phyloP scores from a whole-genome alignment of 495 filamentous ascomycete genomes.

The Tuber indicum region DNA sequence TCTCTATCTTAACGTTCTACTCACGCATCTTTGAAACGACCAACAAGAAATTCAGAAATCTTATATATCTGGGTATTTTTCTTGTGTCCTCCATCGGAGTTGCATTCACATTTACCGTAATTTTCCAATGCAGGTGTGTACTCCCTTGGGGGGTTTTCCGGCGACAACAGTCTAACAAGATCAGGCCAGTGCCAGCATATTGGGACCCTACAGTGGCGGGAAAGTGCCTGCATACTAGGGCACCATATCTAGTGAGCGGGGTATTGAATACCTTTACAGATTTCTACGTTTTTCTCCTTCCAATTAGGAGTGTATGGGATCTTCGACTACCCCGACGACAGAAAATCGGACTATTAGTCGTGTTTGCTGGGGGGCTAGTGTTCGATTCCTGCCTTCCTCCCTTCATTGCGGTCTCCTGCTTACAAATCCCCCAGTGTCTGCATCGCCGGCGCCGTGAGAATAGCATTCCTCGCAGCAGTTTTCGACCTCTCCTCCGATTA shows the following conservation, averaged over 20 bases:
- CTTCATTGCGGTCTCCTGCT: too few relatives aligned
- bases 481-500: too few relatives aligned
- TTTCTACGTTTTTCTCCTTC: too few relatives aligned
- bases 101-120: neutral
- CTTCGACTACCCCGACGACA: too few relatives aligned
- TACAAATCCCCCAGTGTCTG: too few relatives aligned
- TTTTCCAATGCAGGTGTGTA: neutral
- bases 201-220: constrained; percentile 32
- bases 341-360: too few relatives aligned
- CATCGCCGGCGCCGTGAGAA: too few relatives aligned
- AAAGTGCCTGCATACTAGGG: constrained; percentile 47
- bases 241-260: constrained; percentile 34
- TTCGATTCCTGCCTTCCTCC: too few relatives aligned
- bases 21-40: neutral
- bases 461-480: too few relatives aligned
- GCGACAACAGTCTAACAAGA: neutral
- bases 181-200: neutral
- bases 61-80: neutral
- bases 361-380: too few relatives aligned
- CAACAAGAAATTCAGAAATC: neutral
- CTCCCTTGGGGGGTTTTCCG: neutral
- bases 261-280: too few relatives aligned
- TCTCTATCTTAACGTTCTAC: neutral
- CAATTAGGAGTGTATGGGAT: too few relatives aligned
- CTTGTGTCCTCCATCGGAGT: neutral